These are phyloP conservation scores for Apiotrichum gracile DNA, from an alignment of 1,284 basidiomycete species.

Conservation along the genomic window DNA sequence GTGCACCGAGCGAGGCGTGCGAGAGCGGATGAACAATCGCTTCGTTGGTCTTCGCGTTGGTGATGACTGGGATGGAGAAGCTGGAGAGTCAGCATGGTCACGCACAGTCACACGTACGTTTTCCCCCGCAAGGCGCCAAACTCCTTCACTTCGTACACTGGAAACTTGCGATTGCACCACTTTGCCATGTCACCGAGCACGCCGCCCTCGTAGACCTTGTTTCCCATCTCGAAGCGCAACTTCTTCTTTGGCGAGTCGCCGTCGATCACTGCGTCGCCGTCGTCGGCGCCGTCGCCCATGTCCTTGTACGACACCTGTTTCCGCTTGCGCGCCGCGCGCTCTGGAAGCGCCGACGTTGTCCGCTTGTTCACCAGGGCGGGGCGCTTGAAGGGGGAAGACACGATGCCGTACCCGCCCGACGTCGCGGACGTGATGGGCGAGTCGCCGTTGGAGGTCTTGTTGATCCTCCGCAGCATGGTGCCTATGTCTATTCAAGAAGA, in stretches of 20 bases:
- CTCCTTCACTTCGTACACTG: constrained; percentile 77
- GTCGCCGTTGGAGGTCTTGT: constrained; percentile 26
- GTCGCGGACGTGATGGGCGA: constrained; percentile 35
- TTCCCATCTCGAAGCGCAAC: constrained; percentile 48
- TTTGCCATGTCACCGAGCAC: constrained; percentile 47
- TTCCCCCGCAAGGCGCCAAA: constrained; percentile 56
- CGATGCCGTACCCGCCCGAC: constrained; percentile 41
- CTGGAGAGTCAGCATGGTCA: constrained; percentile 32
- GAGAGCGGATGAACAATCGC: constrained; percentile 61
- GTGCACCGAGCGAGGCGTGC: constrained; percentile 75
- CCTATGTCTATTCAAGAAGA: no score
- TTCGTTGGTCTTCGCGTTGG: constrained; percentile 64
- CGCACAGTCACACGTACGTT: constrained; percentile 38
- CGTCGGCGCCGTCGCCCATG: constrained; percentile 54
- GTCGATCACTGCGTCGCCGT: constrained; percentile 49
- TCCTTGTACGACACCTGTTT: constrained; percentile 73
- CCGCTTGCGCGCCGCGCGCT: constrained; percentile 62
- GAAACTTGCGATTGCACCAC: constrained; percentile 64
- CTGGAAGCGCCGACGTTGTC: constrained; percentile 53
- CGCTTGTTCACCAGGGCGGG: constrained; percentile 51
- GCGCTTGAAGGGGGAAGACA: constrained; percentile 66
- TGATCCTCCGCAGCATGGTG: constrained; percentile 32
- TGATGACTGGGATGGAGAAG: constrained; percentile 87
- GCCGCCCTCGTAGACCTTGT: constrained; percentile 48
- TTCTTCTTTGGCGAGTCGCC: constrained; percentile 53